phyloP scores from a whole-genome alignment of 805 yeast genomes.

The Wickerhamomyces bovis region DNA sequence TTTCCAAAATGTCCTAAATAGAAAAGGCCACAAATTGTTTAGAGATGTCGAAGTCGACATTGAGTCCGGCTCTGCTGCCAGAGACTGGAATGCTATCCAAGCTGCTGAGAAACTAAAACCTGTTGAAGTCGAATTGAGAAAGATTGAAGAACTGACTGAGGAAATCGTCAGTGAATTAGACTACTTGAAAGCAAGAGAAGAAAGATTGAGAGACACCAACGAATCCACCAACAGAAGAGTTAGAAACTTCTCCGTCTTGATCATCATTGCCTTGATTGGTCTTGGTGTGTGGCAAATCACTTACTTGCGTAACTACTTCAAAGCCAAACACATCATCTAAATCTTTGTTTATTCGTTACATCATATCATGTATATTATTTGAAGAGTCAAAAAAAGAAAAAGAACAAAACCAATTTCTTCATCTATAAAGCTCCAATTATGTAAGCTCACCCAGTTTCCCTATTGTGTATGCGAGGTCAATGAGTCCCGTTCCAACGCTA shows the following conservation, averaged over 20 bases:
- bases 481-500: constrained; percentile 31
- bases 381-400: background rate
- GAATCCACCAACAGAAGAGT: constrained; percentile 94
- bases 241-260: constrained; percentile 71
- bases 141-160: constrained; percentile 76
- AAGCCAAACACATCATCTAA: constrained; percentile 70
- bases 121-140: constrained; percentile 82
- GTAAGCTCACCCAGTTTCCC: constrained; percentile 38
- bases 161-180: constrained; percentile 77
- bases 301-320: constrained; percentile 89
- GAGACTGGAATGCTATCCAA: constrained; percentile 96
- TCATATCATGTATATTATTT: background rate
- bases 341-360: background rate
- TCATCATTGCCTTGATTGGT: constrained; percentile 61
- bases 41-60: constrained; percentile 86
- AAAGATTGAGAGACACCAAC: constrained; percentile 90
- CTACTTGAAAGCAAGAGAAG: constrained; percentile 84
- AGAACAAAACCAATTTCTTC: background rate
- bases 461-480: constrained; percentile 42
- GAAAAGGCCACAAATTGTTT: constrained; percentile 38
- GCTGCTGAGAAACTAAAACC: constrained; percentile 92
- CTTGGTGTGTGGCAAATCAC: constrained; percentile 91
- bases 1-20: constrained; percentile 58
- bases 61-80: constrained; percentile 93
- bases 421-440: background rate